phyloP scores from a whole-genome alignment of 164 flowering plant genomes.

The Kalanchoe fedtschenkoi region DNA sequence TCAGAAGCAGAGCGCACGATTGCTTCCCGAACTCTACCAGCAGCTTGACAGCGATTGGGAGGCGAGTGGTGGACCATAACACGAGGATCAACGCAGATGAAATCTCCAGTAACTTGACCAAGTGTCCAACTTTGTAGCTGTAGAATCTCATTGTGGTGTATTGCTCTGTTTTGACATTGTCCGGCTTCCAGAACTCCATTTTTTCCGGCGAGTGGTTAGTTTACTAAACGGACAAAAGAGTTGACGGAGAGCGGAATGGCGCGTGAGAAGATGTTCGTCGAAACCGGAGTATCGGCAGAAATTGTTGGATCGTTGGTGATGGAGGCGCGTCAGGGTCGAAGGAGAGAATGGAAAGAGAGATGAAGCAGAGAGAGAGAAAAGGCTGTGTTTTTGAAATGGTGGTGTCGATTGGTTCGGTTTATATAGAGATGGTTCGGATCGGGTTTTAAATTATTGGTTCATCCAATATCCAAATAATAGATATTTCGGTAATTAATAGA shows the following conservation, averaged over 20 bases:
- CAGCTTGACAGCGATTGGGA: conserved; percentile 12
- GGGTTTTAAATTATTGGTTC: not conserved
- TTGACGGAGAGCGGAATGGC: no score
- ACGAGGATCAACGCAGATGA: conserved; percentile 14
- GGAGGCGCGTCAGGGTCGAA: not conserved
- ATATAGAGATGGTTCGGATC: not conserved
- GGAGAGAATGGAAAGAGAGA: not conserved
- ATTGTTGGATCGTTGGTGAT: no score
- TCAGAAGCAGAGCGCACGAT: conserved; percentile 10
- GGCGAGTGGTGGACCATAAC: conserved; percentile 13
- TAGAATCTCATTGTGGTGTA: not conserved
- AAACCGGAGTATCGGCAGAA: no score
- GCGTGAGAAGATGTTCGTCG: no score
- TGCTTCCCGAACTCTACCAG: conserved; percentile 6
- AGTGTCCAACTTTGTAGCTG: conserved; percentile 10
- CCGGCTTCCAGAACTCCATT: conserved; percentile 2
- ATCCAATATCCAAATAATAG: no score
- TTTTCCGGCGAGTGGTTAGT: not conserved
- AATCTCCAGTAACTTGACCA: conserved; percentile 15
- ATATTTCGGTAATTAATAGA: no score
- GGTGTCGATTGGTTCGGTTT: conserved; percentile 1
- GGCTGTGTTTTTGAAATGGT: not conserved
- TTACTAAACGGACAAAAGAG: not conserved
- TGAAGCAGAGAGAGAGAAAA: not conserved
- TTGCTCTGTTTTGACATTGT: not conserved